Evolutionary conservation across 805 yeast species (phyloP).

Genomic region (Yamadazyma nakazawae): DNA sequence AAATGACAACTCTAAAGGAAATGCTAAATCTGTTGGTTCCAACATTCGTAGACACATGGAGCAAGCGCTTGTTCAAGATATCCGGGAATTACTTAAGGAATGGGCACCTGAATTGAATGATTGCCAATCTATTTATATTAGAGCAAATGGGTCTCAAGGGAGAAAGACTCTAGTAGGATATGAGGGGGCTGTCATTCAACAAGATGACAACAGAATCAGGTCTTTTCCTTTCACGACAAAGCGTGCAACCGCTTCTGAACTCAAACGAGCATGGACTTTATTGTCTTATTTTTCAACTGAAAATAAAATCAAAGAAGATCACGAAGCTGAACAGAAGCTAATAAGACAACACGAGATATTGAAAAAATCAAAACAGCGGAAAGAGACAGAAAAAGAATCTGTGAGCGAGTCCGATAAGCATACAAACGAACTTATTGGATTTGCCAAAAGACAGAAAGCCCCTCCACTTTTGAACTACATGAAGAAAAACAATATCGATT

Average conservation of each 20-base stretch:
- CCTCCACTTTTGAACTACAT: constrained; percentile 67
- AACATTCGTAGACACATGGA: constrained; percentile 87
- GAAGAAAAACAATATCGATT: constrained; percentile 51
- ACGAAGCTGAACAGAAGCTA: constrained; percentile 22
- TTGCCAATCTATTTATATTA: constrained; percentile 69
- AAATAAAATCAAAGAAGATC: constrained; percentile 52
- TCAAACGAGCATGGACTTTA: constrained; percentile 81
- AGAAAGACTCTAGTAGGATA: constrained; percentile 64
- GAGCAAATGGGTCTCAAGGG: constrained; percentile 75
- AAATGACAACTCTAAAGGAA: constrained; percentile 86
- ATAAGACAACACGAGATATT: constrained; percentile 16
- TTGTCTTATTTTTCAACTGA: constrained; percentile 57
- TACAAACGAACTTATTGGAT: constrained; percentile 54
- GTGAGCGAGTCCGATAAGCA: constrained; percentile 42
- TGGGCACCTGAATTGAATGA: constrained; percentile 63
- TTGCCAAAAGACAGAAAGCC: constrained; percentile 70
- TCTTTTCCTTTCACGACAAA: constrained; percentile 85
- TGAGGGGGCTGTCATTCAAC: constrained; percentile 51
- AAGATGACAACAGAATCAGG: constrained; percentile 59
- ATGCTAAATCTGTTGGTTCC: constrained; percentile 96
- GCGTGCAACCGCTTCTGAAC: constrained; percentile 78
- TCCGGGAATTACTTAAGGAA: constrained; percentile 57
- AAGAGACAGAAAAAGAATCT: constrained; percentile 9
- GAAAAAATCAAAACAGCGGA: constrained; percentile 13
- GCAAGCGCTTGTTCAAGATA: constrained; percentile 72